Base-by-base conservation (phyloP, 345 rosid genomes). In the Camelina sativa region DNA sequence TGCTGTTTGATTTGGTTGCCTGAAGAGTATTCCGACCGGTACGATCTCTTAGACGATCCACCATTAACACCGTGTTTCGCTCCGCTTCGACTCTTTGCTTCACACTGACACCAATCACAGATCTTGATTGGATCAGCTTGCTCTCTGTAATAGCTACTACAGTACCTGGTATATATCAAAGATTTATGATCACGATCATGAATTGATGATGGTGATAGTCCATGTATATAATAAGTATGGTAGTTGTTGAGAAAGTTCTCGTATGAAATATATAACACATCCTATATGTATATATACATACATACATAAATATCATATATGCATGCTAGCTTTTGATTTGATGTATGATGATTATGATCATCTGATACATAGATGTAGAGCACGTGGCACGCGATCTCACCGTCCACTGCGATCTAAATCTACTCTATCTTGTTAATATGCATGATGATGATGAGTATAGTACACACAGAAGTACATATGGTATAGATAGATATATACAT, bases 81-180 rank as follows among this genome's bases (percentile, higher is more conserved):
- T 22, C 74, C 77, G 55, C 16, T 82, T 68, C 83, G 80, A 67
- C 32, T 79, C 79, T 22, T 79, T 0, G 85, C 85, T 77, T 90
- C 97, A 56, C 85, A 86, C 64, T 80, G 91, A 80, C 98, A 94
- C 98, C 98, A 94, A 84, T 94, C 96, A 22, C 98, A 94, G 76
- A 76, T 72, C 56, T 79, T 86, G 12, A 90, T 83, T 65, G 91
- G 88, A 71, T 84, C 95, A 34, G 83, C 81, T 15, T 69, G 76
- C 61, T 89, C 97, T 22, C 86, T 80, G 82, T 86, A 91, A 76
- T 86, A 91, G 83, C 85, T 94, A 77, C 98, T 91, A 75, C 98
- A 94, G 72, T 94, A 94, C 83, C 98, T 93, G 57, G 47, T 65
- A 64, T 47, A 47, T 67, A 64, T 16, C 54, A 52, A 62, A 38